These are phyloP conservation scores for Eremothecium sinecaudum DNA, from an alignment of 1,139 yeast genomes.

Conservation along the genomic window DNA sequence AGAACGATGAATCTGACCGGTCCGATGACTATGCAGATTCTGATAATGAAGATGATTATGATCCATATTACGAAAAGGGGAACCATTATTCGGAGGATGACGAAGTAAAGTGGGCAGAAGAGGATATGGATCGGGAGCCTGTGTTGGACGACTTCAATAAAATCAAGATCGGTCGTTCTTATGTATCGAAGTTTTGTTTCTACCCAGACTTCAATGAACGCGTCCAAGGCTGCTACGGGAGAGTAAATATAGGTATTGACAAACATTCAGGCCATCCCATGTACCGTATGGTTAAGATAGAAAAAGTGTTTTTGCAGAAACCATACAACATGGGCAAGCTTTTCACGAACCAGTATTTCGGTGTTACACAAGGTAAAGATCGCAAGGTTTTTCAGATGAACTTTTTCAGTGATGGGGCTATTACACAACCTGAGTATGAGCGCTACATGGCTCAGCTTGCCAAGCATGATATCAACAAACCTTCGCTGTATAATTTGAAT, in stretches of 20 bases:
- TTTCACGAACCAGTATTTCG: constrained; percentile 52
- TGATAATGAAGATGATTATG: constrained; percentile 27
- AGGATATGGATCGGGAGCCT: constrained; percentile 35
- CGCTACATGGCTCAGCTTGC: constrained; percentile 55
- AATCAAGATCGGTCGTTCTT: constrained; percentile 66
- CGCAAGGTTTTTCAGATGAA: constrained; percentile 66
- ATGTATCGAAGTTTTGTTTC: constrained; percentile 65
- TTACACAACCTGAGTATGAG: constrained; percentile 61
- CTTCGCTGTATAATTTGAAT: constrained; percentile 57
- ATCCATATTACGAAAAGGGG: constrained; percentile 22
- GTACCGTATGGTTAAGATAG: constrained; percentile 78
- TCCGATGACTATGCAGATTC: constrained; percentile 31
- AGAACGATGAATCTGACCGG: constrained; percentile 36
- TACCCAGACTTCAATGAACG: constrained; percentile 70
- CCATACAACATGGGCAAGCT: constrained; percentile 49
- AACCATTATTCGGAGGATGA: constrained; percentile 36
- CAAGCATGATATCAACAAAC: constrained; percentile 48
- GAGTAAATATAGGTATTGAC: constrained; percentile 70
- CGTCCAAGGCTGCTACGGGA: constrained; percentile 66
- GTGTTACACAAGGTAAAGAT: constrained; percentile 43
- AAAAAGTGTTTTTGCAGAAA: constrained; percentile 50
- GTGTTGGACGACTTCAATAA: constrained; percentile 54
- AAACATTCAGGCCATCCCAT: constrained; percentile 52
- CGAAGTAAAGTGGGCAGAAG: constrained; percentile 37
- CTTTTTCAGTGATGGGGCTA: constrained; percentile 67